Percentiles rank a stretch among this genome's conserved stretches.
These are phyloP conservation scores for barrel medic (Medicago truncatula) DNA, from an alignment of 306 rosid species.

Conservation along the genomic window MtrunA17r5.0-ANR NC_053044.1:45973501-45974000, in stretches of 20 bases:
- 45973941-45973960: constrained; percentile 6
- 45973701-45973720: not conserved
- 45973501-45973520: constrained; percentile 45
- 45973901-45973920: constrained; percentile 4
- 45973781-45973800: constrained; percentile 22
- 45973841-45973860: not conserved
- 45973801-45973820: not conserved
- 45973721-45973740: constrained; percentile 13
- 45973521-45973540: constrained; percentile 52
- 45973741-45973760: not conserved
- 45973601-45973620: constrained; percentile 18
- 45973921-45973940: not conserved
- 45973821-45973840: not conserved
- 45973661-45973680: constrained; percentile 7
- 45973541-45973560: constrained; percentile 4
- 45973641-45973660: not conserved
- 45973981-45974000: not conserved
- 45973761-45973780: constrained; percentile 13
- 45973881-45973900: not conserved
- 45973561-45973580: constrained; percentile 8
- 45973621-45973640: constrained; percentile 4
- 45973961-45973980: not conserved
- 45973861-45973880: not conserved
- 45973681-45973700: constrained; percentile 15
- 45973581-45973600: not conserved